A percentile compares a stretch with the other conserved stretches of the same genome.
Evolutionary conservation across 2,329 filamentous ascomycete genomes (phyloP).

Genomic region (Fusarium sp.): DNA sequence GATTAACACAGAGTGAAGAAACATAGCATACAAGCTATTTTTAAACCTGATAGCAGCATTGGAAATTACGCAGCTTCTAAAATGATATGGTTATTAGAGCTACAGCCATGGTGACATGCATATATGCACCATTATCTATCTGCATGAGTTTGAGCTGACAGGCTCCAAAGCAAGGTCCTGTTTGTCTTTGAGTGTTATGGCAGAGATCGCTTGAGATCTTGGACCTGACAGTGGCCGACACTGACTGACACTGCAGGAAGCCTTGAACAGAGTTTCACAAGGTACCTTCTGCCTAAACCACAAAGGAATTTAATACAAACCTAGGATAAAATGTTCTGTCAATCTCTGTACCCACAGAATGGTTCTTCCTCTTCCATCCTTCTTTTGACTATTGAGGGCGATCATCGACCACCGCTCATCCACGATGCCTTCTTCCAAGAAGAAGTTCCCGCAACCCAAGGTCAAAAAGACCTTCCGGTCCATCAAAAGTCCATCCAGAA

Average conservation of each 20-base stretch:
- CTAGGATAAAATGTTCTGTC: background rate
- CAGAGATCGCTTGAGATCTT: background rate
- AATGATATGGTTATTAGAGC: too few relatives aligned
- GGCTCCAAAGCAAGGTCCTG: background rate
- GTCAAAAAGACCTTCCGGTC: background rate
- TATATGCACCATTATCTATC: background rate
- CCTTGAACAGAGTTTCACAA: background rate
- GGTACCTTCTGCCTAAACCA: background rate
- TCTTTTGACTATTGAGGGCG: background rate
- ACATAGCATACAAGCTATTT: too few relatives aligned
- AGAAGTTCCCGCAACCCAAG: background rate
- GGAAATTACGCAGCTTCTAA: background rate
- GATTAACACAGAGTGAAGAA: background rate
- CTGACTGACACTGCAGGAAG: background rate
- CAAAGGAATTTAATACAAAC: background rate
- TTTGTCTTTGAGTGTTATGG: background rate
- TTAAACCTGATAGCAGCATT: too few relatives aligned
- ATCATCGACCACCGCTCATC: background rate
- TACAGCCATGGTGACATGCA: too few relatives aligned
- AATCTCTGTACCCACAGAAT: too few relatives aligned
- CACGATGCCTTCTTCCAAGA: background rate
- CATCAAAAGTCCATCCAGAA: background rate
- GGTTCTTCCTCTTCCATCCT: background rate
- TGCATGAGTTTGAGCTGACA: background rate
- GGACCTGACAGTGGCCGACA: background rate